Conservation (phyloP, 2,329 filamentous ascomycete species). For the Plenodomus biglobosus region DNA sequence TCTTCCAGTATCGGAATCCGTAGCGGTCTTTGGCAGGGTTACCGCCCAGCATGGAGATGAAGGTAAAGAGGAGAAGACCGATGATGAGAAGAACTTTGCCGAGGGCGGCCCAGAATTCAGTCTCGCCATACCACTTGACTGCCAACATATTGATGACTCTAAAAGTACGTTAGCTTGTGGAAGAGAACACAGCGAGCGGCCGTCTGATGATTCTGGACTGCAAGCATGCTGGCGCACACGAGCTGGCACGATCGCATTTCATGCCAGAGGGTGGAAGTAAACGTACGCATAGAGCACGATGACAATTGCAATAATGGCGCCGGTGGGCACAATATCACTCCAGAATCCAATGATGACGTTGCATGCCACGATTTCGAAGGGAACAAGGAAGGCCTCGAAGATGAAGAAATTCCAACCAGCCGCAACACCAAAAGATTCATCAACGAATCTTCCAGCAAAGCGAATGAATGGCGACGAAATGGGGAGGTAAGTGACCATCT, state of each 20-base stretch:
- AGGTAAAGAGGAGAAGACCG: constrained; percentile 60
- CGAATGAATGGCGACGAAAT: constrained; percentile 78
- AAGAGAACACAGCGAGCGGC: no score
- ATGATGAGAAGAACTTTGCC: constrained; percentile 53
- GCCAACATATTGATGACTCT: constrained; percentile 67
- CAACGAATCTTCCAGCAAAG: constrained; percentile 73
- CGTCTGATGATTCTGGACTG: no score
- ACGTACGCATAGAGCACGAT: constrained; percentile 61
- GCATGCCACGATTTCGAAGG: constrained; percentile 63
- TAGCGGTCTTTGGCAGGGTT: constrained; percentile 63
- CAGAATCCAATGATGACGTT: constrained; percentile 47
- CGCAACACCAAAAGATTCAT: constrained; percentile 73
- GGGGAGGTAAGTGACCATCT: constrained; percentile 76
- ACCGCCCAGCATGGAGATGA: constrained; percentile 80
- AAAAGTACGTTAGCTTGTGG: constrained; percentile 12
- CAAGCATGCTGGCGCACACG: no score
- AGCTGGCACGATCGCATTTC: no score
- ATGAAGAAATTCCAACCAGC: constrained; percentile 75
- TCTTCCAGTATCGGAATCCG: constrained; percentile 54
- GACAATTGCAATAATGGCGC: constrained; percentile 63
- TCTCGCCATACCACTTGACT: constrained; percentile 51
- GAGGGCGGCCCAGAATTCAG: constrained; percentile 75
- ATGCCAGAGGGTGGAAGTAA: not conserved
- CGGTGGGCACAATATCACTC: constrained; percentile 61
- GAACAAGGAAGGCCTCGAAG: constrained; percentile 67